Evolutionary conservation across 2,329 filamentous ascomycete species (phyloP).

Genomic region (Akanthomyces uredinophilus): DNA sequence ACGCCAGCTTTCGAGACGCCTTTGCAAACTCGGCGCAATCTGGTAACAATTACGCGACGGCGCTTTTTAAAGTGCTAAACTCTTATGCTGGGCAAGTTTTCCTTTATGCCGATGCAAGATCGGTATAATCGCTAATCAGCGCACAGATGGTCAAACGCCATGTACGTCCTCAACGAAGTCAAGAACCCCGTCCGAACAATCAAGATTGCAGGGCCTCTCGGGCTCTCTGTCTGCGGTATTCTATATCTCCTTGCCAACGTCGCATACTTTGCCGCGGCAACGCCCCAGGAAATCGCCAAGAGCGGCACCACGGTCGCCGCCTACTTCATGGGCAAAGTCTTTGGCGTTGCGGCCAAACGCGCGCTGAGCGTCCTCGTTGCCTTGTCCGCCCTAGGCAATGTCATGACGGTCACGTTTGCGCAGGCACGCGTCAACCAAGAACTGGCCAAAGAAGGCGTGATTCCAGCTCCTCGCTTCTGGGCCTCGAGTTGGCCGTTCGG

Average conservation of each 20-base stretch:
- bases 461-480: constrained; percentile 18
- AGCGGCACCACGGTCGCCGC: constrained; percentile 19
- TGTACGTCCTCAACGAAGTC: constrained; percentile 20
- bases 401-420: constrained; percentile 18
- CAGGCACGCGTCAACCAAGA: constrained; percentile 19
- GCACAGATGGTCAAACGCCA: constrained; percentile 17
- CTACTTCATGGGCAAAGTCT: constrained; percentile 19
- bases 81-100: constrained; percentile 16
- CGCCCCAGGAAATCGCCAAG: constrained; percentile 15
- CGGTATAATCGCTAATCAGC: neutral
- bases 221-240: constrained; percentile 18
- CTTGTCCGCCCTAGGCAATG: constrained; percentile 18
- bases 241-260: constrained; percentile 19
- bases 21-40: constrained; percentile 16
- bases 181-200: constrained; percentile 18
- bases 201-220: constrained; percentile 18
- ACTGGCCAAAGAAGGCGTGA: constrained; percentile 18
- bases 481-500: constrained; percentile 18
- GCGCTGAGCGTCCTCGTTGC: constrained; percentile 19
- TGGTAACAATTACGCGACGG: constrained; percentile 18
- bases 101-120: constrained; percentile 19
- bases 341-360: constrained; percentile 16
- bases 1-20: constrained; percentile 18
- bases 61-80: constrained; percentile 18
- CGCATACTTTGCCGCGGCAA: constrained; percentile 18